phyloP scores from a whole-genome alignment of 495 filamentous ascomycete species.

The Penicillium flavigenum region DNA sequence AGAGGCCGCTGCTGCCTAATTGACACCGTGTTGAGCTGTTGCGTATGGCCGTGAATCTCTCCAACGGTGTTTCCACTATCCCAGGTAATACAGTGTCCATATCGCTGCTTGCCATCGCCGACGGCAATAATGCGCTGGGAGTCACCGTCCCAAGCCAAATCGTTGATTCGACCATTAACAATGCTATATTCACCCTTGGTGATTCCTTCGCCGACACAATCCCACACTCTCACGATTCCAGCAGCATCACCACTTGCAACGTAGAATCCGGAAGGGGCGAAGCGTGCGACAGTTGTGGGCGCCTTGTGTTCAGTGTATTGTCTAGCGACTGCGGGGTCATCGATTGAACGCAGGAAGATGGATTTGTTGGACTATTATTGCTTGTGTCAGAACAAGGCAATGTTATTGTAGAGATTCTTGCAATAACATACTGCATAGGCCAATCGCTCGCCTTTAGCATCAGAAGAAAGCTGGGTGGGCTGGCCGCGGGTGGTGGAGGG shows the following conservation, averaged over 20 bases:
- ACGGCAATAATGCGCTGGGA: conserved; percentile 95
- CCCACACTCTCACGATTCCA: conserved; percentile 87
- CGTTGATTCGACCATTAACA: conserved; percentile 91
- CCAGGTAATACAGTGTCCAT: conserved; percentile 90
- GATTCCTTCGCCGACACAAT: conserved; percentile 57
- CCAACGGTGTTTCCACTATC: conserved; percentile 96
- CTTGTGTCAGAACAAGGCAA: conserved; percentile 16
- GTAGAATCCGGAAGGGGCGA: conserved; percentile 92
- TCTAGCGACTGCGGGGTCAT: conserved; percentile 74
- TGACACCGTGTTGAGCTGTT: conserved; percentile 84
- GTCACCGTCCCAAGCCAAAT: conserved; percentile 96
- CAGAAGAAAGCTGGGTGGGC: conserved; percentile 85
- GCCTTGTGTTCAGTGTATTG: conserved; percentile 91
- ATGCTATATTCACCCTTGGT: conserved; percentile 86
- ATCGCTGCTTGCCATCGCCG: conserved; percentile 89
- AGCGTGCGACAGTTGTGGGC: conserved; percentile 86
- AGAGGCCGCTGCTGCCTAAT: conserved; percentile 87
- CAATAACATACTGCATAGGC: conserved; percentile 77
- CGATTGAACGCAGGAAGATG: conserved; percentile 89
- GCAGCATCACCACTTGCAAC: conserved; percentile 89
- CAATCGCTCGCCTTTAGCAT: conserved; percentile 88
- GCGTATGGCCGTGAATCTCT: conserved; percentile 86
- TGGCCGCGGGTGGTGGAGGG: conserved; percentile 83
- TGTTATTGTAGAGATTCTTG: neutral
- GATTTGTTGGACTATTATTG: conserved; percentile 84